Base-by-base conservation (phyloP, 345 rosid genomes). In the Ricinus communis region DNA sequence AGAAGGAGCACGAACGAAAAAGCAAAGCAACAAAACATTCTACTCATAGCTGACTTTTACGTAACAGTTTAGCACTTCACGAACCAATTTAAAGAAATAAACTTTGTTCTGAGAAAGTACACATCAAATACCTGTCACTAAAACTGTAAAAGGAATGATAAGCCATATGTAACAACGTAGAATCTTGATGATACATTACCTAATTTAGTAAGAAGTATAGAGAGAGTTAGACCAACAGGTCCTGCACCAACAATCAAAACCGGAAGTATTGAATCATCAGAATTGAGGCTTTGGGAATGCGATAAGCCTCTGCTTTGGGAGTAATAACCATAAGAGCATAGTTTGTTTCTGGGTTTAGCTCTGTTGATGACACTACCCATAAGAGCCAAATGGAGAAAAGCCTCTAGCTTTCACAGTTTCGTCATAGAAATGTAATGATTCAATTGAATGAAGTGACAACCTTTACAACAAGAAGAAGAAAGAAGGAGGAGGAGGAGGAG, bases 241-340 rank as follows among this genome's bases (percentile, higher is more conserved):
- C 97, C 98, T 16, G 96, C 98, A 21, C 98, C 98, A 53, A 91
- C 97, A 53, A 94, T 87, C 73, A 94, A 75, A 66, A 91, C 97
- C 27, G 97, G 98, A 76, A 91, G 87, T 53, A 76, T 72, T 51
- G 81, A 58, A 74, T 81, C 82, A 57, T 80, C 76, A 31, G 62
- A 61, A 51, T 27, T 55, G 49, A 76, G 62, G 65, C 6, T 45
- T 11, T 75, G 76, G 33, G 76, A 58, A 62, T 45, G 36, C 6
- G 90, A 85, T 12, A 80, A 62, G 28, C 54, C 70, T 73, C 90
- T 83, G 55, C 70, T 59, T 62, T 82, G 86, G 59, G 68, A 5
- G 52, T 22, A 21, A 61, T 7, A 18, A 19, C 55, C 16, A 5
- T 8, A 49, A 21, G 84, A 80, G 82, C 50, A 63, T 8, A 47